A percentile compares a stretch with the other conserved stretches of the same genome.
phyloP scores from a whole-genome alignment of 2,329 filamentous ascomycete species.

The Karstenula rhodostoma region DNA sequence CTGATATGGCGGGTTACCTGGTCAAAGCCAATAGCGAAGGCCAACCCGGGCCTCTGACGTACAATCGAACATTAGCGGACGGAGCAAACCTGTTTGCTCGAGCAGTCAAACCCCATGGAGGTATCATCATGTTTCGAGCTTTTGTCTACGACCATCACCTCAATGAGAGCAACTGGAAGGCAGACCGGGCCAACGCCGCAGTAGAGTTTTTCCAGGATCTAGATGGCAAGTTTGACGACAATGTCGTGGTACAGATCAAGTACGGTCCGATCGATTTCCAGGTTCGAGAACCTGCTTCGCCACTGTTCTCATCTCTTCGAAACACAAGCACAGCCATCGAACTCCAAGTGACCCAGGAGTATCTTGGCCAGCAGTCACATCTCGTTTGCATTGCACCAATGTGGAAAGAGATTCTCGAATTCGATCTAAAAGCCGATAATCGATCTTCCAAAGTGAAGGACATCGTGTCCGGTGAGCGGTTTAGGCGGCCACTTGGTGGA shows the following conservation, averaged over 20 bases:
- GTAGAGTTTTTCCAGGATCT: constrained; percentile 72
- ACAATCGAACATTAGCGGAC: constrained; percentile 73
- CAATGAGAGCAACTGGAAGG: constrained; percentile 68
- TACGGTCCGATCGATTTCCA: constrained; percentile 80
- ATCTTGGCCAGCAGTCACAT: constrained; percentile 74
- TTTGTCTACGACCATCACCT: constrained; percentile 72
- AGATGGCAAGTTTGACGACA: constrained; percentile 72
- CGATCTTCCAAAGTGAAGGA: constrained; percentile 65
- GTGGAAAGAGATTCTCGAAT: constrained; percentile 73
- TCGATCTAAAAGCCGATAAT: constrained; percentile 69
- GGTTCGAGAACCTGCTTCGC: constrained; percentile 71
- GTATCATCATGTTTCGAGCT: constrained; percentile 77
- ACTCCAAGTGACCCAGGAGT: constrained; percentile 73
- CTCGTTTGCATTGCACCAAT: constrained; percentile 72
- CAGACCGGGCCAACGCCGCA: constrained; percentile 74
- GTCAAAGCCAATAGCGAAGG: constrained; percentile 78
- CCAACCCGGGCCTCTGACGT: constrained; percentile 73
- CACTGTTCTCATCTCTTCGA: constrained; percentile 65
- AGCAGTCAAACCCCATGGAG: constrained; percentile 91
- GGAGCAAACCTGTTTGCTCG: constrained; percentile 78
- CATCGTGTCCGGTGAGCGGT: constrained; percentile 68
- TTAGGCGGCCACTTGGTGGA: constrained; percentile 65
- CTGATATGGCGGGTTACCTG: constrained; percentile 73
- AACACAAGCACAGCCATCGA: constrained; percentile 66
- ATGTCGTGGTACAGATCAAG: constrained; percentile 77